Base-by-base conservation (phyloP, 139 green algal genomes). In the Chlorella sp. region DNA sequence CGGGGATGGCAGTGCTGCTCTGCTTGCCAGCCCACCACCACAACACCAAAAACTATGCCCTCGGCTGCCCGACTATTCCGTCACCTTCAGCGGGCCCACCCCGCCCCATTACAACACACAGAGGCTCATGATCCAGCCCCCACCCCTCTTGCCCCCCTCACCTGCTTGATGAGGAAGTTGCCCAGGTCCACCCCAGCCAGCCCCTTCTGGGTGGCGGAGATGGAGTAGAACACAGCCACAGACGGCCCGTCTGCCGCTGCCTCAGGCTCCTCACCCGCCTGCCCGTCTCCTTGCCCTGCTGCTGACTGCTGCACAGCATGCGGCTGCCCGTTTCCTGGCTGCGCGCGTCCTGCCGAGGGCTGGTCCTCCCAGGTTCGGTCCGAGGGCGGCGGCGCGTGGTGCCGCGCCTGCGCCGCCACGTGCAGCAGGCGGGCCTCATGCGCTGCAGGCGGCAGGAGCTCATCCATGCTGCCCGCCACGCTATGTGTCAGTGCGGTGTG, bases 141-240 rank as follows among this genome's bases (percentile, higher is more conserved):
- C n/a, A n/a, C n/a, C n/a, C n/a, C n/a, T n/a, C n/a, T n/a, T n/a
- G n/a, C n/a, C n/a, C n/a, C n/a, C n/a, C n/a, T n/a, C n/a, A 67
- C 82, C 86, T 85, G 86, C 85, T 96, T 96, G 88, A 98, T 97
- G 20, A 97, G 89, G 71, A 92, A 94, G 87, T 96, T 93, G 44
- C 95, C 95, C 26, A 98, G 85, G 38, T 98, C 94, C n/a, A 98
- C 89, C 1, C 95, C 94, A 17, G 74, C 36, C 34, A 98, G 87
- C 1, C 94, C 94, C 41, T 34, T 74, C 88, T 97, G 89, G 20
- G 85, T 90, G 57, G 90, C 88, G 12, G 88, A 93, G 62, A 98
- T 97, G 65, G 91, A 95, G 86, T 97, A 98, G 81, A 98, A 98
- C 23, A 93, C 87, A 4, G 94, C 95, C 1, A 78, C 75, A 23